Conservation (phyloP, 1,284 basidiomycete genomes). For the Pascua guehoae region DNA sequence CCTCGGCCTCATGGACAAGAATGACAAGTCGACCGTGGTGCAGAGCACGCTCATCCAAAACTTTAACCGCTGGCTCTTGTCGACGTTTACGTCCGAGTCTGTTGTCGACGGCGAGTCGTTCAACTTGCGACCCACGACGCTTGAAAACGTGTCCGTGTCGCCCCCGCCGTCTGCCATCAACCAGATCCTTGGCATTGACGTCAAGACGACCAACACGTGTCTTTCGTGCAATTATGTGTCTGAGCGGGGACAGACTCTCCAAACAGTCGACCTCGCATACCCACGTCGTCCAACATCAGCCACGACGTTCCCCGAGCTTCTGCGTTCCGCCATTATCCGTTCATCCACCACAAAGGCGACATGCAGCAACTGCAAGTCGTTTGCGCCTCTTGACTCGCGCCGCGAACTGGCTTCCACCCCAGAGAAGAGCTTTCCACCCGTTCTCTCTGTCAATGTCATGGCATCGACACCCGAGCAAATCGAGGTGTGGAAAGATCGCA, state of each 20-base stretch:
- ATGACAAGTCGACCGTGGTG: conserved; percentile 64
- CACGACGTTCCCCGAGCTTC: conserved; percentile 60
- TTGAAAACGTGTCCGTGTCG: conserved; percentile 12
- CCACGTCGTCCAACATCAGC: conserved; percentile 11
- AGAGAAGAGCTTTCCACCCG: conserved; percentile 63
- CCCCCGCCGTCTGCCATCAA: conserved; percentile 61
- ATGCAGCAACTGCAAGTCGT: conserved; percentile 77
- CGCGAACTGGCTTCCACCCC: conserved; percentile 62
- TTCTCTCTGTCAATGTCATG: conserved; percentile 84
- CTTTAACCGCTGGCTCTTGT: conserved; percentile 87
- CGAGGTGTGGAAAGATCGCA: conserved; percentile 69
- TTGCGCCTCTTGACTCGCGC: conserved; percentile 66
- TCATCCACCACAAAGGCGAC: conserved; percentile 79
- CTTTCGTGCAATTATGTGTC: conserved; percentile 66
- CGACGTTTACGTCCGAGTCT: conserved; percentile 41
- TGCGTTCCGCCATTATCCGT: conserved; percentile 73
- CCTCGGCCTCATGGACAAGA: conserved; percentile 86
- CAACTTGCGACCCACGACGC: conserved; percentile 15
- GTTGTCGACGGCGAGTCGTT: conserved; percentile 36
- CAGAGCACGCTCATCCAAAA: conserved; percentile 88
- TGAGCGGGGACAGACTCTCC: conserved; percentile 69
- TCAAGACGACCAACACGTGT: conserved; percentile 72
- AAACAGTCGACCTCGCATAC: conserved; percentile 84
- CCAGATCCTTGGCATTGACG: conserved; percentile 73
- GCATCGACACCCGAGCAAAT: conserved; percentile 73